These are phyloP conservation scores for Ceratocystis lukuohia DNA, from an alignment of 2,329 filamentous ascomycete species.

Conservation along the genomic window DNA sequence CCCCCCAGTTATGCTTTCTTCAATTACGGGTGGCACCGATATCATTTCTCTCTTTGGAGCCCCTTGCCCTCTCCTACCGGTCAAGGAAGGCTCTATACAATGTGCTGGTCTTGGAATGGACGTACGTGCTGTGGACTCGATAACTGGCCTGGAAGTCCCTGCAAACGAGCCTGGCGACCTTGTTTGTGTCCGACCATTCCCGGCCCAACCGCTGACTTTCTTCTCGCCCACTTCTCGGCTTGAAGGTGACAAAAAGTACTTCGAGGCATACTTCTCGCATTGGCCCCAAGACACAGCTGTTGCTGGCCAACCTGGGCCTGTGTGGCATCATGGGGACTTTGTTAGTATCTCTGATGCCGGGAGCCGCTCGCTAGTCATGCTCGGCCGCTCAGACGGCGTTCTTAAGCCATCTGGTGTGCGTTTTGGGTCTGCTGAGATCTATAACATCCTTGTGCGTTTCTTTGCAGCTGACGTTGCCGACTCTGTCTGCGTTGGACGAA, in stretches of 20 bases:
- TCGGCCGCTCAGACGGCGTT: constrained; percentile 83
- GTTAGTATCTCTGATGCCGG: constrained; percentile 50
- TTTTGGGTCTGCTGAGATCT: constrained; percentile 91
- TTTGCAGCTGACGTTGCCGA: constrained; percentile 71
- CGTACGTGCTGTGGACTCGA: constrained; percentile 46
- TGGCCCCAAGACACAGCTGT: constrained; percentile 5
- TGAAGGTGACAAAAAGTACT: constrained; percentile 62
- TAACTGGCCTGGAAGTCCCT: constrained; percentile 40
- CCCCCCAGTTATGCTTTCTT: constrained; percentile 69
- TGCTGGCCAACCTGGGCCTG: constrained; percentile 29
- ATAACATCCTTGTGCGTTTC: constrained; percentile 78
- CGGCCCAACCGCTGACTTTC: constrained; percentile 81
- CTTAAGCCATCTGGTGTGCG: constrained; percentile 83
- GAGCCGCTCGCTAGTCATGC: constrained; percentile 75
- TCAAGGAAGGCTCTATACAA: constrained; percentile 62
- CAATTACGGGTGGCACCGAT: constrained; percentile 91
- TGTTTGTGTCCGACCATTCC: constrained; percentile 75
- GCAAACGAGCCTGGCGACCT: constrained; percentile 69
- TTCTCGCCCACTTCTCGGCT: constrained; percentile 41
- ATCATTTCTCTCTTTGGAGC: constrained; percentile 92
- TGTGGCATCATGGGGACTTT: constrained; percentile 96
- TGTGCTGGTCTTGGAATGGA: constrained; percentile 68
- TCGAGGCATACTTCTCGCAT: constrained; percentile 58
- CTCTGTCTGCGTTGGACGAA: constrained; percentile 71
- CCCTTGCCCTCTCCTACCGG: constrained; percentile 62